phyloP scores from a whole-genome alignment of 2,329 filamentous ascomycete species.

The Incumbomyces delicatus region DNA sequence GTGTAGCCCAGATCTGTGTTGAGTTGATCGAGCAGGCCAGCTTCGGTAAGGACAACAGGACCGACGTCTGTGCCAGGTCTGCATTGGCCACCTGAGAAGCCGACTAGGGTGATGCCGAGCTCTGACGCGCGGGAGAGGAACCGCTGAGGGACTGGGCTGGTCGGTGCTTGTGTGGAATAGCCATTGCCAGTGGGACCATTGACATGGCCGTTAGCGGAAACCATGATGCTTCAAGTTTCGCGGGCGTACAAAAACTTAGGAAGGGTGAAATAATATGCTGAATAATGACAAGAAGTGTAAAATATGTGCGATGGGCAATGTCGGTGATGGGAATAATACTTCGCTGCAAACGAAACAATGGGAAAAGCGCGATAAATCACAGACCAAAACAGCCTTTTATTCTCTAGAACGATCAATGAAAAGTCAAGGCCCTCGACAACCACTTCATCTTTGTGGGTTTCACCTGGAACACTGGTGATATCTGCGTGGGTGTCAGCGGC shows the following conservation, averaged over 20 bases:
- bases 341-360: background rate
- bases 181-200: constrained; percentile 10
- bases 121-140: constrained; percentile 74
- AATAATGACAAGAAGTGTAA: background rate
- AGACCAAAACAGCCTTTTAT: too few relatives aligned
- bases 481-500: too few relatives aligned
- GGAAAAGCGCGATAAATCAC: background rate
- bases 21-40: constrained; percentile 76
- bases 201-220: constrained; percentile 10
- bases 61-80: constrained; percentile 87
- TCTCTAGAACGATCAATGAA: too few relatives aligned
- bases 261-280: constrained; percentile 4
- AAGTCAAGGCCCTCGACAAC: too few relatives aligned
- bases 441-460: background rate
- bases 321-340: too few relatives aligned
- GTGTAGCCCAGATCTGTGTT: constrained; percentile 79
- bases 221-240: constrained; percentile 10
- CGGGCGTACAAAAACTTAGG: background rate
- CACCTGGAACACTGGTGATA: too few relatives aligned
- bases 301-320: background rate
- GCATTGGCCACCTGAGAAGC: constrained; percentile 92
- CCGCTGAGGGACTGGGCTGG: constrained; percentile 53
- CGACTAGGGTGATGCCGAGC: constrained; percentile 85
- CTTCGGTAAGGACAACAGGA: constrained; percentile 77
- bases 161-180: constrained; percentile 14